Base-by-base conservation (phyloP, 2,329 filamentous ascomycete species). In the Sarocladium strictum region DNA sequence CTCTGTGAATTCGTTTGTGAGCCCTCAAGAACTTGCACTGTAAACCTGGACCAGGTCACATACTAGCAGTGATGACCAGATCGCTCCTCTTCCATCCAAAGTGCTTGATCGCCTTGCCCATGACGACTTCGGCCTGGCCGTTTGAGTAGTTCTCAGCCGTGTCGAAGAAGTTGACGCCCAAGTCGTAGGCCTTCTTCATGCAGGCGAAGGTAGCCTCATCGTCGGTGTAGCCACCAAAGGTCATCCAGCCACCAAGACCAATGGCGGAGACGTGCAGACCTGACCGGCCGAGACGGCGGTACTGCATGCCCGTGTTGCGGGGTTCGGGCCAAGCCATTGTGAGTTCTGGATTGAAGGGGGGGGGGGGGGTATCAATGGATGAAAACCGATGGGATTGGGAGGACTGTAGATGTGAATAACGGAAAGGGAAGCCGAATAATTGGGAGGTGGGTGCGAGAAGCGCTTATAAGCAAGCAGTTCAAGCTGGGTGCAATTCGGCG, bases 221-320 rank as follows among this genome's bases (percentile, higher is more conserved):
- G 41, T 79, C 78, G n/a, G 84, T 79, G 60, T 85, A 80, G 2
- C 83, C 84, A 53, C 84, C 84, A 57, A 85, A 87, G 1, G 85
- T 88, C 53, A 88, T 72, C 81, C 81, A 83, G 47, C 80, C 77
- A 33, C 81, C 86, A 0, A 89, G 72, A 1, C 82, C 80, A 47
- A 89, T 83, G 10, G 79, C 82, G 11, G 84, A 87, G 38, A 88
- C 83, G 62, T 87, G 81, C 3, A 88, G 74, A 14, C 85, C 85
- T 4, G 81, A 84, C 53, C 67, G 66, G 53, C 71, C 71, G 6
- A 73, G 67, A 32, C 70, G 69, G 61, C 72, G 71, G 63, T 74
- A 74, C 59, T 66, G 56, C 72, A 74, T 75, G 55, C 72, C 72
- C 12, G 72, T 74, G 55, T 74, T 67, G 54, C 72, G 65, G 54